These are phyloP conservation scores for Combretum micranthum DNA, from an alignment of 345 rosid species.

Conservation along the genomic window DNA sequence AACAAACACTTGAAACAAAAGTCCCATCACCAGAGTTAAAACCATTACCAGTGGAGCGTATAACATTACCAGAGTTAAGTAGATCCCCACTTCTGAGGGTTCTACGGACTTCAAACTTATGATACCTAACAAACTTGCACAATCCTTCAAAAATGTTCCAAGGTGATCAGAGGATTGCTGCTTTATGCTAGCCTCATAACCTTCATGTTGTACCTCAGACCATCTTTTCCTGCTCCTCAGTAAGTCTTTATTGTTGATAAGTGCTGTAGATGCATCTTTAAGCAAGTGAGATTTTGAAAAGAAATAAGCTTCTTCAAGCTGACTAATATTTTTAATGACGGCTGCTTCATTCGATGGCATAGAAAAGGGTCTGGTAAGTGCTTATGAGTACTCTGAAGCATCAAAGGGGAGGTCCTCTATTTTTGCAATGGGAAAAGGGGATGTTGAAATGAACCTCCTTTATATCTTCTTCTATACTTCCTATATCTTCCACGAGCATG, in stretches of 20 bases:
- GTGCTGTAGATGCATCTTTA: slow-evolving; percentile 22
- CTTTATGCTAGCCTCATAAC: slow-evolving; percentile 21
- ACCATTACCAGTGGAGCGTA: slow-evolving; percentile 70
- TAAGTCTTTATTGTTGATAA: slow-evolving; percentile 33
- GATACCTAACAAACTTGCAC: slow-evolving; percentile 71
- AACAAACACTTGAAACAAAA: slow-evolving; percentile 92
- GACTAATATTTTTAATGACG: slow-evolving; percentile 51
- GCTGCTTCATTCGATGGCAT: slow-evolving; percentile 34
- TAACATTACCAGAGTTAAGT: slow-evolving; percentile 64
- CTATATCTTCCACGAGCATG: too few species aligned
- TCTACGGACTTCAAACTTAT: slow-evolving; percentile 71
- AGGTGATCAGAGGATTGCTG: too few species aligned
- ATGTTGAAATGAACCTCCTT: slow-evolving; percentile 36
- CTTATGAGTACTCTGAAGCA: too few species aligned
- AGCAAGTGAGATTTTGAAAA: slow-evolving; percentile 51
- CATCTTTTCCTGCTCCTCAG: slow-evolving; percentile 25
- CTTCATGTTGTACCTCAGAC: slow-evolving; percentile 26
- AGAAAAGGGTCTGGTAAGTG: too few species aligned
- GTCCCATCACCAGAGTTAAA: slow-evolving; percentile 50
- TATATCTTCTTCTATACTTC: slow-evolving; percentile 61
- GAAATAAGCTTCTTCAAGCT: slow-evolving; percentile 77
- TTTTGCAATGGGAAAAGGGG: slow-evolving; percentile 21
- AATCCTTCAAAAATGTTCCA: too few species aligned
- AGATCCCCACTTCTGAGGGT: slow-evolving; percentile 66
- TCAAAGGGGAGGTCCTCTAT: too few species aligned